Base-by-base conservation (phyloP, 2,329 filamentous ascomycete genomes). In the Myriosclerotinia scirpicola region DNA sequence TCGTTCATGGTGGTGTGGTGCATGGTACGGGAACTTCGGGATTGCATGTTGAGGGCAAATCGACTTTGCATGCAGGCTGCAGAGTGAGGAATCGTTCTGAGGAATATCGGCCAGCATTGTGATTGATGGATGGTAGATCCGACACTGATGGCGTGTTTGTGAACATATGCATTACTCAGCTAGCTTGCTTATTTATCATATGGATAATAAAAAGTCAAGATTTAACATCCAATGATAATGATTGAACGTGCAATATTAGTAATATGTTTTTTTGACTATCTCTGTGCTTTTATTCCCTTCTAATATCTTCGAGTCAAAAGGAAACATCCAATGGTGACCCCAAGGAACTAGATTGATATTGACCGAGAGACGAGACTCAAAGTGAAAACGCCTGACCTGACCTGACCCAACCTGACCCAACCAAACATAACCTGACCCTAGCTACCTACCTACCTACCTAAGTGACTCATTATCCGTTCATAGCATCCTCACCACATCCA, bases 301-400 rank as follows among this genome's bases (percentile, higher is more conserved):
- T n/a, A 34, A 12, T 15, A 46, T 20, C 40, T 34, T 5, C 38
- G 7, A 34, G 9, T 20, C 7, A 20, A 44, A 34, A 26, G n/a
- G 22, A 44, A 44, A 34, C 15, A 17, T 54, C 17, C 30, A 54
- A 26, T 54, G 5, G 30, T n/a, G 26, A 12, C 30, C 17, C 30
- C 52, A 54, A 36, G 52, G 20, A 36, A 7, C 53, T 12, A 38
- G 34, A 50, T 14, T 50, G n/a, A n/a, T 22, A 38, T 54, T 38
- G 36, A 22, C 53, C 53, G 4, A n/a, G 17, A 53, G 14, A 34
- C 14, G 14, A 17, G n/a, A n/a, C 20, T 36, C 30, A 38, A 14
- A 38, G 20, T n/a, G n/a, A 55, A 1, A 40, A 60, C 56, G 44
- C 58, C 58, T 61, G 15, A 61, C n/a, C 8, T 34, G 15, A 34